phyloP scores from a whole-genome alignment of 2,329 filamentous ascomycete species.

The Microdochium trichocladiopsis region DNA sequence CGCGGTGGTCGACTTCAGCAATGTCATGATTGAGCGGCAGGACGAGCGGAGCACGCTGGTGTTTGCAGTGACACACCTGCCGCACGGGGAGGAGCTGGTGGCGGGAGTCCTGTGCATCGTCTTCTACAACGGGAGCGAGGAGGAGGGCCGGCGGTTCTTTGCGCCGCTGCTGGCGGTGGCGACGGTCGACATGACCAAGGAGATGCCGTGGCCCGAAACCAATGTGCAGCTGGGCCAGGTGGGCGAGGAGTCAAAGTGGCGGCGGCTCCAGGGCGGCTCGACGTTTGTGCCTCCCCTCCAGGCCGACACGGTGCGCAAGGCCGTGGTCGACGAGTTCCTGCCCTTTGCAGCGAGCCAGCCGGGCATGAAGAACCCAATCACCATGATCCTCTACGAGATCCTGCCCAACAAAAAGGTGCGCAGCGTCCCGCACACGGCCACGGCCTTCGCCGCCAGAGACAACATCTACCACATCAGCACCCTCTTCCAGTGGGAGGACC shows the following conservation, averaged over 20 bases:
- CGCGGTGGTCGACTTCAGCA: conserved; percentile 19
- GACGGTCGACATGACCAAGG: conserved; percentile 24
- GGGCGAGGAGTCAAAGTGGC: conserved; percentile 25
- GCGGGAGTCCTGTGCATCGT: conserved; percentile 16
- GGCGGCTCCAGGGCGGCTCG: conserved; percentile 31
- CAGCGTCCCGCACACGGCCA: conserved; percentile 23
- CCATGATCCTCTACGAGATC: conserved; percentile 31
- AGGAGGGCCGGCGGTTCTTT: conserved; percentile 26
- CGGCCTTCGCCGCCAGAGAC: conserved; percentile 37
- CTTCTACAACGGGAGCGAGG: conserved; percentile 27
- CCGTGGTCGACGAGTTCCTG: conserved; percentile 21
- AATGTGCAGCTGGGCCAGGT: conserved; percentile 28
- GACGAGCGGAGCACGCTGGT: conserved; percentile 9
- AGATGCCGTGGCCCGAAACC: conserved; percentile 31
- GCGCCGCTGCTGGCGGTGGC: conserved; percentile 27
- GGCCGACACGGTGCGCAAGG: conserved; percentile 17
- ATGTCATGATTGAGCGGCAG: conserved; percentile 16
- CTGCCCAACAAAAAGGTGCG: conserved; percentile 30
- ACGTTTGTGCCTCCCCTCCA: conserved; percentile 34
- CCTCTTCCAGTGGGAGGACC: conserved; percentile 30
- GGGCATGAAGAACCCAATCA: conserved; percentile 18
- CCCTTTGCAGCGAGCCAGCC: conserved; percentile 11
- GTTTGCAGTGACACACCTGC: conserved; percentile 10
- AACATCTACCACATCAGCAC: conserved; percentile 34
- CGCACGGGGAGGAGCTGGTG: conserved; percentile 16